These are phyloP conservation scores for Centrapalus pauciflorus DNA, from an alignment of 129 eudicot genomes.

Conservation along the genomic window DNA sequence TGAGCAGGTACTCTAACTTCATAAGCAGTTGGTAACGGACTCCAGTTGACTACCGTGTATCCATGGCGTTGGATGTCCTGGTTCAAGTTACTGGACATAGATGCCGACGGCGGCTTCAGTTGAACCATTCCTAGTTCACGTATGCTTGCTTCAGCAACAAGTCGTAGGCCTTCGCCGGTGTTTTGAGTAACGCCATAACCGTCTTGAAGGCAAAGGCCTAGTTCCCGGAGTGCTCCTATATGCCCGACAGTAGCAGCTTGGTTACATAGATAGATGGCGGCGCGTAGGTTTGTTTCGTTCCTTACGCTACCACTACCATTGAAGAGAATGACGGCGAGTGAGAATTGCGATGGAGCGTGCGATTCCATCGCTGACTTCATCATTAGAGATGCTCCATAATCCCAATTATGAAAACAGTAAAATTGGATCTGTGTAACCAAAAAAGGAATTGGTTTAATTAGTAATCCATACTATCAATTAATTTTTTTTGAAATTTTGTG, in stretches of 20 bases:
- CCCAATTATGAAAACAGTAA: conserved; percentile 21
- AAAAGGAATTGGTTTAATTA: background rate
- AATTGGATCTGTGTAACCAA: conserved; percentile 29
- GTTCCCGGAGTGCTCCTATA: conserved; percentile 40
- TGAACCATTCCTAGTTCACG: conserved; percentile 22
- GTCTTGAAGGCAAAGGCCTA: conserved; percentile 40
- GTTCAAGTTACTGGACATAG: conserved; percentile 3
- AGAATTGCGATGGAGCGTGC: conserved; percentile 38
- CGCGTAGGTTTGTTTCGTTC: conserved; percentile 17
- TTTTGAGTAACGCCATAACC: conserved; percentile 37
- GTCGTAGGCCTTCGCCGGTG: conserved; percentile 26
- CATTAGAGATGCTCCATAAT: conserved; percentile 32
- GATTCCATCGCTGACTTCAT: conserved; percentile 31
- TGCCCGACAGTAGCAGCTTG: conserved; percentile 43
- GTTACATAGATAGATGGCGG: conserved; percentile 35
- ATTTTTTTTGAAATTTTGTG: background rate
- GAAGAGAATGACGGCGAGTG: conserved; percentile 42
- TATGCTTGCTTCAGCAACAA: conserved; percentile 27
- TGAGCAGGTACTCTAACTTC: background rate
- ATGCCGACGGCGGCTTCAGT: background rate
- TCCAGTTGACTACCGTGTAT: background rate
- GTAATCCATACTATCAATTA: background rate
- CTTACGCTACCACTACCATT: conserved; percentile 37
- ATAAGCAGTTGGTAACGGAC: conserved; percentile 13
- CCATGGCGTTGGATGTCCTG: background rate